phyloP scores from a whole-genome alignment of 148 eudicot genomes.

The Fagopyrum esculentum region DNA sequence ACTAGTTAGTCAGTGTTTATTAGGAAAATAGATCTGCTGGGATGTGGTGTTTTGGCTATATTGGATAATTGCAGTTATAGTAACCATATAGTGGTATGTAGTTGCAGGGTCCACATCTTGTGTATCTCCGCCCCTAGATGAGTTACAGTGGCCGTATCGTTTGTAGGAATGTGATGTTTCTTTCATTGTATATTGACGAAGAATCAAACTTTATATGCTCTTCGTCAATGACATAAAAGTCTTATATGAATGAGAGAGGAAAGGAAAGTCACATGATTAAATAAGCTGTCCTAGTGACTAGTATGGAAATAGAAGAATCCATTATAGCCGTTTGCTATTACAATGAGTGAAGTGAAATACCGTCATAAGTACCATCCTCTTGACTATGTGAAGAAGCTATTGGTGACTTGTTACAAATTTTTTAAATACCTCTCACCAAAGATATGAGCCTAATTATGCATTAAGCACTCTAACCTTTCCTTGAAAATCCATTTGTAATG shows the following conservation, averaged over 20 bases:
- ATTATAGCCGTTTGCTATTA: not conserved
- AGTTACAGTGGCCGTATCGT: not conserved
- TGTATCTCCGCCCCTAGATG: not conserved
- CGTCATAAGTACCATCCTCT: not conserved
- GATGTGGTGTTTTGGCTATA: not conserved
- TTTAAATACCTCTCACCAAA: not conserved
- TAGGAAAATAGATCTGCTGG: not conserved
- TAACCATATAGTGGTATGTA: not conserved
- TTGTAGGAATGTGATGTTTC: not conserved
- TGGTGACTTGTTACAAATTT: not conserved
- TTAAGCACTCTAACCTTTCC: not conserved
- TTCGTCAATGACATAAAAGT: not conserved
- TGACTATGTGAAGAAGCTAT: not conserved
- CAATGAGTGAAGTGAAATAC: not conserved
- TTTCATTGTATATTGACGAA: not conserved
- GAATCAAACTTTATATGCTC: not conserved
- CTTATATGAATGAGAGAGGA: not conserved
- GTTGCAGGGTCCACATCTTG: not conserved
- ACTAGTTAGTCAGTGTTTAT: not conserved
- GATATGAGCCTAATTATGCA: not conserved
- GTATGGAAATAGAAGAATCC: not conserved
- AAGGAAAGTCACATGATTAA: not conserved
- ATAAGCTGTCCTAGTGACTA: not conserved
- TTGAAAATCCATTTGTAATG: not conserved
- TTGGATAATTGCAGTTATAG: not conserved